Base-by-base conservation (phyloP, 306 rosid species). In the Prunus armeniaca region DNA sequence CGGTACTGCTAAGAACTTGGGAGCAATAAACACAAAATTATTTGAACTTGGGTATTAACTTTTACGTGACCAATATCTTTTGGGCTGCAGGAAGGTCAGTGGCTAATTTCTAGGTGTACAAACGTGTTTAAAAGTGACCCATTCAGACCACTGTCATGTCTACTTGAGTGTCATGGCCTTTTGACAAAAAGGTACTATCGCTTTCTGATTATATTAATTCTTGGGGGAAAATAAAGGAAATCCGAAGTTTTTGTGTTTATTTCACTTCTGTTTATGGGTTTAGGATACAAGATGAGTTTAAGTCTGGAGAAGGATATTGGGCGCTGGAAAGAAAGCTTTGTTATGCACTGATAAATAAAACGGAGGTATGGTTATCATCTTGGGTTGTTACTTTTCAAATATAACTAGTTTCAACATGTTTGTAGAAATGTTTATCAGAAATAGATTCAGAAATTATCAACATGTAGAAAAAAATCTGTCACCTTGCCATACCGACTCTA, bases 241-340 rank as follows among this genome's bases (percentile, higher is more conserved):
- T 61, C 27, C 45, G 41, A 45, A 66, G 54, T 74, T 71, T 34
- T 71, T 38, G 13, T 84, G 20, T 43, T 76, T 25, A 63, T 54
- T 45, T 54, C 20, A 38, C 74, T 65, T 87, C 79, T 77, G 20
- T 46, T 63, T 76, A 60, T 80, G 91, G 52, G 57, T 67, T 63
- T 76, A 94, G 98, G 70, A 82, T 91, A 79, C 82, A 69, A 79
- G 88, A 94, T 74, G 94, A 94, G 74, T 79, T 91, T 65, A 88
- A 76, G 70, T 85, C 68, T 28, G 98, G 97, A 74, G 91, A 88
- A 86, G 94, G 85, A 81, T 94, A 94, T 67, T 94, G 98, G 98
- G 84, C 88, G 56, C 86, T 94, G 38, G 98, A 94, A 87, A 89
- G 97, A 88, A 87, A 79, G 86, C 97, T 94, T 70, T 94, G 98